Evolutionary conservation across 2,329 filamentous ascomycete genomes (phyloP), one percentile per base, ranked within the genome.

Genomic region (Fusarium sp.): DNA sequence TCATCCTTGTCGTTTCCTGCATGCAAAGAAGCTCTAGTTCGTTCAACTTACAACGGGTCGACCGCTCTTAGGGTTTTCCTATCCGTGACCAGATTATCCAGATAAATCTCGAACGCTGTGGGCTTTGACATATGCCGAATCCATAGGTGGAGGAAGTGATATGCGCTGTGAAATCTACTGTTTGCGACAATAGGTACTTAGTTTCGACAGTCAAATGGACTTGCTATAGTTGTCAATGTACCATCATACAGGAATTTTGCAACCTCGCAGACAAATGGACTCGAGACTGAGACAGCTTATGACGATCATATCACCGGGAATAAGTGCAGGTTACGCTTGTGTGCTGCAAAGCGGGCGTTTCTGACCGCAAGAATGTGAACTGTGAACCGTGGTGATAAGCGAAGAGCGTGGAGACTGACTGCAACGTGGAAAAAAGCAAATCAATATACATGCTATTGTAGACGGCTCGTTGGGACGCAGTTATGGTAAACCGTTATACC

Each of bases 301-400:
- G 17, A 33, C 30, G 30, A 33, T 33, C 30, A 15, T 7, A 33
- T 33, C 6, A 15, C 27, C 25, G 35, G 25, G 25, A 20, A 55
- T 30, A 25, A 35, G 20, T n/a, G 51, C 30, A 54, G 47, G 53
- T 30, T 30, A 30, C 23, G 25, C 35, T 6, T 43, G 27, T 39
- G 33, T 27, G 33, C 11, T 7, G 43, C 20, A 37, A 25, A 35
- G 63, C 14, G 19, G 22, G 20, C 30, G 15, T 30, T 23, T 45
- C 49, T 68, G 66, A 63, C 66, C 65, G 48, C 48, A 54, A 54
- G 46, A 67, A 25, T 33, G 9, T 37, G 17, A 37, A 19, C 9
- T 6, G 9, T 17, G 7, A 37, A 17, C 35, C 17, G 9, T 19
- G 7, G 7, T 10, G 17, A 23, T 27, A 58, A 52, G 44, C 48